Base-by-base conservation (phyloP, 2,329 filamentous ascomycete genomes). In the Diaporthe aspalathi region DNA sequence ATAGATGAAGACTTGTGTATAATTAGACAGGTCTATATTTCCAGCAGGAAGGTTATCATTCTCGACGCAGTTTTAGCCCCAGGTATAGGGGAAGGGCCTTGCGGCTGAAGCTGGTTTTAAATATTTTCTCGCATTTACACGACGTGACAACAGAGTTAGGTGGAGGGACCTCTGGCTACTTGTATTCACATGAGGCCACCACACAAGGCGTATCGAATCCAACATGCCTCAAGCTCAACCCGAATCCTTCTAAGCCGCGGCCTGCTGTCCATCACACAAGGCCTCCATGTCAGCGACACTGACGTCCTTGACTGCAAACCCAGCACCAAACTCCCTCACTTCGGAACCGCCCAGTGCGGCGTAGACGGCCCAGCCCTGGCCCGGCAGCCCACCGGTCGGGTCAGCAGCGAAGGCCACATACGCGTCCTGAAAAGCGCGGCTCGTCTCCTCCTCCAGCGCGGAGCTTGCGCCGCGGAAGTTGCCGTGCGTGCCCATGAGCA, bases 361-460 rank as follows among this genome's bases (percentile, higher is more conserved):
- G 17, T 63, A 71, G 4, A 2, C 78, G 77, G 52, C 50, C 70
- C 70, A 72, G 2, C 57, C 50, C 49, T 70, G 29, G 20, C n/a
- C 40, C 5, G 87, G 50, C 78, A 84, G n/a, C 78, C 86, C 73
- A 78, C 87, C 20, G 84, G 88, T 73, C 79, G 74, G 73, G 80
- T 82, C 56, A n/a, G 53, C 67, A 50, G 62, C 74, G 69, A 76
- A 72, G 6, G 73, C 70, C 11, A 75, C 57, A 67, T 74, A 76
- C 24, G 72, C 38, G 5, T 77, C 73, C 67, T 78, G 75, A 65
- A 68, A 68, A 32, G 60, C 67, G 7, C 40, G 35, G 6, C 52
- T 62, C 20, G 70, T 72, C 32, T 45, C 35, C 11, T 65, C 67
- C 50, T 72, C 70, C 32, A 72, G 35, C 40, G 57, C 29, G 27